phyloP scores from a whole-genome alignment of 305 asterid species.

The Solanum hybrid region DNA sequence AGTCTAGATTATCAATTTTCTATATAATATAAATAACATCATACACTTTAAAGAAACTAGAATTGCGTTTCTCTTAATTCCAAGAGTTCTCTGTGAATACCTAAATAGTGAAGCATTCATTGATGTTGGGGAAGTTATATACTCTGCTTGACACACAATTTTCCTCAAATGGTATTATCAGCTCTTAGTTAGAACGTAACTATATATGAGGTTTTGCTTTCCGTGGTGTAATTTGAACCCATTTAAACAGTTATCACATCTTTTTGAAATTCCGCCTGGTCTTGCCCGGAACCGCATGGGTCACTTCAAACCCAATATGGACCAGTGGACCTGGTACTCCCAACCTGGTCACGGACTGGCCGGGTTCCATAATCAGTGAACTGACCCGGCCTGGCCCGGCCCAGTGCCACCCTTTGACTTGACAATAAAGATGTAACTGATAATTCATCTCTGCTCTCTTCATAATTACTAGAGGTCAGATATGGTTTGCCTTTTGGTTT shows the following conservation, averaged over 20 bases:
- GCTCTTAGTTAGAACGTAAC: neutral
- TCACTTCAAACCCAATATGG: neutral
- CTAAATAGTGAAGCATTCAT: neutral
- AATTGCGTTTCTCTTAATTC: neutral
- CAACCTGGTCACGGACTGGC: neutral
- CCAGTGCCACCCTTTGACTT: neutral
- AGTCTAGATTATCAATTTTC: neutral
- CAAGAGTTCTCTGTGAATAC: neutral
- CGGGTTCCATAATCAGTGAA: neutral
- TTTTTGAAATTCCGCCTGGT: neutral
- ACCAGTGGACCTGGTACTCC: neutral
- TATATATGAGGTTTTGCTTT: neutral
- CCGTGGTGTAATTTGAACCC: neutral
- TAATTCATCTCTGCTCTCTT: neutral
- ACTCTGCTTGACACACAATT: neutral
- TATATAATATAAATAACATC: neutral
- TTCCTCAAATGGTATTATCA: neutral
- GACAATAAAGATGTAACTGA: neutral
- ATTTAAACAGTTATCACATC: neutral
- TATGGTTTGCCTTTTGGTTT: neutral
- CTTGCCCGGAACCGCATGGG: neutral
- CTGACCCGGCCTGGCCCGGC: neutral
- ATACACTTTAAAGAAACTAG: neutral
- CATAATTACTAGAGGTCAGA: neutral
- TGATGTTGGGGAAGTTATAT: neutral